Evolutionary conservation across 1,284 basidiomycete species (phyloP).

Genomic region (Peniophora sp.): DNA sequence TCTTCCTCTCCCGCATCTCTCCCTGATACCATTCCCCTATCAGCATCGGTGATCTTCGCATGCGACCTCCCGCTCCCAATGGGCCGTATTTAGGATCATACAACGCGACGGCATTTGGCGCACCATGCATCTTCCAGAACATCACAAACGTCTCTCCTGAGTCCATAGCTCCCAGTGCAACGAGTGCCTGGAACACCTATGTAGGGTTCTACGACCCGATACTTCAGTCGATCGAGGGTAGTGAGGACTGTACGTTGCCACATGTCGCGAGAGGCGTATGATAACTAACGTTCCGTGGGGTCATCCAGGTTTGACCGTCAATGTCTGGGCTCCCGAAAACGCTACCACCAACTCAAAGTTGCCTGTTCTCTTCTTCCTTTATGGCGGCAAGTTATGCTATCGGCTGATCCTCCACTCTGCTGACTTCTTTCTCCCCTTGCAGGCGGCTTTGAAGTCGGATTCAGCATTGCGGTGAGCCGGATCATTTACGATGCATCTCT

Average conservation of each 20-base stretch:
- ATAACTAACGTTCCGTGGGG: not conserved
- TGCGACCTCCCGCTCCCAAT: constrained; percentile 36
- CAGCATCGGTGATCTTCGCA: constrained; percentile 23
- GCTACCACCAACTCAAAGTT: constrained; percentile 2
- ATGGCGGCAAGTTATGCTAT: constrained; percentile 15
- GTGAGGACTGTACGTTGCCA: constrained; percentile 14
- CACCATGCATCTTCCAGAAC: not conserved
- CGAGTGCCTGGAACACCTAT: not conserved
- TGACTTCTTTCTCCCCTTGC: constrained; percentile 1
- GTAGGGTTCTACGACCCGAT: not conserved
- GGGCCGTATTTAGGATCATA: constrained; percentile 28
- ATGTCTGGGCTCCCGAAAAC: constrained; percentile 21
- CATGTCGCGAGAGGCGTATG: no score
- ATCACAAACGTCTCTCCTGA: not conserved
- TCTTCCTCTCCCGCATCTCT: not conserved
- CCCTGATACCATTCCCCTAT: not conserved
- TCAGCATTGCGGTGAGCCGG: constrained; percentile 2
- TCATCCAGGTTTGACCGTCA: constrained; percentile 25
- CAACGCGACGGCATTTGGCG: not conserved
- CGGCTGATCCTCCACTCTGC: not conserved
- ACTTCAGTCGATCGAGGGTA: not conserved
- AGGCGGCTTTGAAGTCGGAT: constrained; percentile 26
- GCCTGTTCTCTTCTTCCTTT: constrained; percentile 9
- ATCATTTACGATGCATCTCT: constrained; percentile 4
- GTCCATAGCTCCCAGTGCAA: not conserved